A percentile compares a stretch with the other conserved stretches of the same genome.
These are phyloP conservation scores for Monilinia fructigena DNA, from an alignment of 2,329 filamentous ascomycete species.

Conservation along the genomic window DNA sequence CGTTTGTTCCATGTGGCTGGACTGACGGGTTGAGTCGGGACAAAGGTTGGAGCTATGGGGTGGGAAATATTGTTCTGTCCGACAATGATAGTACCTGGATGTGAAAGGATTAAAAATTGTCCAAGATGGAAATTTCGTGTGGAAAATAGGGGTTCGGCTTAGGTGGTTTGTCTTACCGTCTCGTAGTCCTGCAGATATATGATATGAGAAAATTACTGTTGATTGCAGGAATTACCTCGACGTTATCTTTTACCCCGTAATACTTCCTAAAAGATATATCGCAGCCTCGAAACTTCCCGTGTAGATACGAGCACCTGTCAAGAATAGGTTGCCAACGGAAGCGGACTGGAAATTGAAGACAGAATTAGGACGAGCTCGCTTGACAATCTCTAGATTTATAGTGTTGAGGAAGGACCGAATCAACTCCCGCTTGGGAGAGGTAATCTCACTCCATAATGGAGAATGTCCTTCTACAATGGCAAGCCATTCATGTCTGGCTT, in stretches of 20 bases:
- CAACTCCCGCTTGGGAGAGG: constrained; percentile 71
- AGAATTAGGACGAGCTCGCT: constrained; percentile 68
- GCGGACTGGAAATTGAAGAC: constrained; percentile 76
- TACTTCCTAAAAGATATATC: constrained; percentile 83
- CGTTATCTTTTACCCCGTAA: constrained; percentile 77
- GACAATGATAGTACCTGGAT: constrained; percentile 54
- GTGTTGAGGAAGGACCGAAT: constrained; percentile 75
- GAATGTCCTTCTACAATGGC: constrained; percentile 79
- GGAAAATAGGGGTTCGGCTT: neutral
- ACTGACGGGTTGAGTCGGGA: constrained; percentile 25
- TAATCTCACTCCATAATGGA: constrained; percentile 68
- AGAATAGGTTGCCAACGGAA: constrained; percentile 75
- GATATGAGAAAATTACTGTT: constrained; percentile 96
- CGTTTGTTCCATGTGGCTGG: constrained; percentile 26
- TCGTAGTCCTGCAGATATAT: constrained; percentile 80
- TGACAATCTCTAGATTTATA: constrained; percentile 75
- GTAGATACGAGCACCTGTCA: constrained; percentile 84
- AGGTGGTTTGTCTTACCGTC: constrained; percentile 55
- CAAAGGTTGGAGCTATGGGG: constrained; percentile 46
- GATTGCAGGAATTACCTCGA: constrained; percentile 82
- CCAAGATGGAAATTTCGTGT: neutral
- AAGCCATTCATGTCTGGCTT: constrained; percentile 78
- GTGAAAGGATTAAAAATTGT: neutral
- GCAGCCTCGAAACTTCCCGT: constrained; percentile 89
- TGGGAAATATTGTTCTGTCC: constrained; percentile 94